A percentile compares a stretch with the other conserved stretches of the same genome.
Conservation (phyloP, 2,329 filamentous ascomycete species). For the Chaetomiaceae sp. region DNA sequence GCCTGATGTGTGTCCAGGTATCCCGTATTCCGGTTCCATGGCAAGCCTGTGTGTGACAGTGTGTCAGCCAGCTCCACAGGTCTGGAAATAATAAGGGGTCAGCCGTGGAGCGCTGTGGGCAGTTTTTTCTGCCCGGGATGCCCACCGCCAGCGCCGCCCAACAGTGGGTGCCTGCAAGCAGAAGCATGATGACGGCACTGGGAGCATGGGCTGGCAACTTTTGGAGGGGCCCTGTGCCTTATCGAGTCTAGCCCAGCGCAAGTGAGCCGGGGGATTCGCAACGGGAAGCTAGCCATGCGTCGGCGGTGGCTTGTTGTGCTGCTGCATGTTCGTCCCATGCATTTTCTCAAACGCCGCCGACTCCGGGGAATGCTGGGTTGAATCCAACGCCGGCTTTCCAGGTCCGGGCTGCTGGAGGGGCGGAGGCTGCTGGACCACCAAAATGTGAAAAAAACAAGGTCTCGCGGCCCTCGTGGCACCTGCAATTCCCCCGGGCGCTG, state of each 20-base stretch:
- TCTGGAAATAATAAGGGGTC: constrained; percentile 1
- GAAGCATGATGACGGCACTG: constrained; percentile 15
- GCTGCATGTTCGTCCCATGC: too few species aligned
- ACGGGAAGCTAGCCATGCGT: neutral
- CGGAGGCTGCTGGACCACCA: neutral
- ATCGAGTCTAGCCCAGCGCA: constrained; percentile 16
- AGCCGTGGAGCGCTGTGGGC: neutral
- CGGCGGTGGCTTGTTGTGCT: neutral
- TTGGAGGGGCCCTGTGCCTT: constrained; percentile 1
- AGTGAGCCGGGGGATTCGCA: constrained; percentile 19
- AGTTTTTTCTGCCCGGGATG: neutral
- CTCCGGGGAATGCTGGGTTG: constrained; percentile 10
- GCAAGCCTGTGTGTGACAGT: neutral
- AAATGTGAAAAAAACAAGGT: constrained; percentile 12
- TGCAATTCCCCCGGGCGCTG: constrained; percentile 12
- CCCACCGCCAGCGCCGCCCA: neutral
- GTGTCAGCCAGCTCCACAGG: neutral
- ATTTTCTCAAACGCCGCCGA: constrained; percentile 1
- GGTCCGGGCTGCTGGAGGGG: neutral
- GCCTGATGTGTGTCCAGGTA: too few species aligned
- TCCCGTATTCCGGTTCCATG: too few species aligned
- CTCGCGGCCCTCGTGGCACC: constrained; percentile 19
- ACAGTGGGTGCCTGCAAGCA: neutral
- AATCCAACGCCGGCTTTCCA: neutral
- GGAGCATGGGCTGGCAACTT: neutral